Evolutionary conservation across 108 stramenopile species (phyloP), one percentile per base, ranked within the genome.

Genomic region (Nitzschia sp.): DNA sequence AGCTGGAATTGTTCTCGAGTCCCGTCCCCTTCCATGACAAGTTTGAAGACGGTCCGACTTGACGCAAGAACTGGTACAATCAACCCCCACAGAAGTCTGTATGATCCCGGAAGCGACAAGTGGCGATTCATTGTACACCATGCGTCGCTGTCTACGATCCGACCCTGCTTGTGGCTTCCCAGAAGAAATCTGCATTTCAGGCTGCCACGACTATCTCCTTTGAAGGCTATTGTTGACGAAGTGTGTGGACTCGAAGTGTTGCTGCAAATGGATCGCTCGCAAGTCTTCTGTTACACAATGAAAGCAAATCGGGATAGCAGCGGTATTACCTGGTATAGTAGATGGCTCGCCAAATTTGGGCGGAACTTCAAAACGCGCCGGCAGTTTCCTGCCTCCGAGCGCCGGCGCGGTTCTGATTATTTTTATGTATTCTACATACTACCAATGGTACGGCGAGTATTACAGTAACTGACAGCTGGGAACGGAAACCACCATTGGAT

Each of bases 31-130:
- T 13, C 38, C 38, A 42, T 42, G 38, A 42, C 38, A 6, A 42
- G 38, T 9, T 42, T 42, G 9, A 42, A 9, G 38, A 13, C 9
- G 38, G 9, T 42, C 13, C 13, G 38, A 42, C 13, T 6, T 13
- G 38, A 6, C 6, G 38, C 38, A 42, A 13, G 38, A 13, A 42
- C 38, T 6, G 13, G 6, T 6, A 42, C 13, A 13, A 42, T 42
- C 9, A 42, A 9, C 13, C 38, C 38, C 38, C 6, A 6, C 38
- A 9, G 38, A 42, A 42, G 38, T 42, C n/a, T n/a, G n/a, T n/a
- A n/a, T n/a, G n/a, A n/a, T n/a, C n/a, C n/a, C 38, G 38, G 38
- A 42, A 19, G 21, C 49, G 49, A 51, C 49, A 23, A 51, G 49
- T 8, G 49, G 49, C 13, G 49, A 51, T 23, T 51, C 49, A 23